Percentiles rank a stretch among this genome's conserved stretches.
phyloP scores from a whole-genome alignment of 1,284 basidiomycete genomes.

The Mrakiaceae sp. region DNA sequence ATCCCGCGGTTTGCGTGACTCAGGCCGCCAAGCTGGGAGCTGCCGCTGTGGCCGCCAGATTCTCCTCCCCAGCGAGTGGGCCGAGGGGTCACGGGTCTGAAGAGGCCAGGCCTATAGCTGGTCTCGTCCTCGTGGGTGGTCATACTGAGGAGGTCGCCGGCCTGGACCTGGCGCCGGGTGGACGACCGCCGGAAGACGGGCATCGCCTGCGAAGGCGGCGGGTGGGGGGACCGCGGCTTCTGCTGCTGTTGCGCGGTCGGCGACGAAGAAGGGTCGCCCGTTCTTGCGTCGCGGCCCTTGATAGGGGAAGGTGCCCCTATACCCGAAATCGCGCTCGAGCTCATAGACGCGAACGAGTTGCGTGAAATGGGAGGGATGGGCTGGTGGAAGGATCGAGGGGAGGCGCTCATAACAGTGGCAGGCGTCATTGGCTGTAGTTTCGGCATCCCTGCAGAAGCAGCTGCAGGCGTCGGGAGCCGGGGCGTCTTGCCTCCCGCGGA shows the following conservation, averaged over 20 bases:
- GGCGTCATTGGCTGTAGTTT: neutral
- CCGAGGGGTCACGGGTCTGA: slow-evolving; percentile 6
- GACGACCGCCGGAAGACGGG: slow-evolving; percentile 13
- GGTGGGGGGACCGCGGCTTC: neutral
- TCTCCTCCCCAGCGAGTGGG: slow-evolving; percentile 12
- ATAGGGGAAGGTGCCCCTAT: too few relatives aligned
- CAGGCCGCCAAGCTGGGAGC: too few relatives aligned
- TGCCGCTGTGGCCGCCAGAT: neutral
- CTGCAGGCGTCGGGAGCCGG: neutral
- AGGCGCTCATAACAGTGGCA: neutral
- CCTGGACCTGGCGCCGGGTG: slow-evolving; percentile 33
- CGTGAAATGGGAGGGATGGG: slow-evolving; percentile 8
- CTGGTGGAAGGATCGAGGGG: slow-evolving; percentile 5
- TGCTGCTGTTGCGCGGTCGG: too few relatives aligned
- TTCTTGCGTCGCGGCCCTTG: too few relatives aligned
- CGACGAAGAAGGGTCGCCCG: too few relatives aligned
- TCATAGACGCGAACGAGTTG: neutral
- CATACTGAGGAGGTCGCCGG: slow-evolving; percentile 44
- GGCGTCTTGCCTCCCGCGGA: neutral
- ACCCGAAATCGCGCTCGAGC: neutral
- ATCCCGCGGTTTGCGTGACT: neutral
- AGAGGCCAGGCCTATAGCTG: slow-evolving; percentile 26
- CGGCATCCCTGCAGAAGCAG: neutral
- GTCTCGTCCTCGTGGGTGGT: slow-evolving; percentile 26
- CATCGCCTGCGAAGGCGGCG: neutral